Evolutionary conservation across 2,329 filamentous ascomycete genomes (phyloP).

Genomic region (Volutella citrinella): DNA sequence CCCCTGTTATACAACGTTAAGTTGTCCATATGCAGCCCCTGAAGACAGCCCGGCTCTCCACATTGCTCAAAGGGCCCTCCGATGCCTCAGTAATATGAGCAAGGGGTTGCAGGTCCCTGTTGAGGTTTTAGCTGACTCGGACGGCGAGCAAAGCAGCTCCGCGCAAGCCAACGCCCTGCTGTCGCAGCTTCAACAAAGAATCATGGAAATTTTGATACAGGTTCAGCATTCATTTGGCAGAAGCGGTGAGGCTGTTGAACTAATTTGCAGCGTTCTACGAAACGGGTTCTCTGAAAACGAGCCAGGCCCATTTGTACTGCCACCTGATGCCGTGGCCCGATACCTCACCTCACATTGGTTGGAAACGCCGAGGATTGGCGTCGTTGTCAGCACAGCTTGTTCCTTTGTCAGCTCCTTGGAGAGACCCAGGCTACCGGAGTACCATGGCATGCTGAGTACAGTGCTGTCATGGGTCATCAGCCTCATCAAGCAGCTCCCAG

Average conservation of each 20-base stretch:
- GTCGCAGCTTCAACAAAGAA: constrained; percentile 40
- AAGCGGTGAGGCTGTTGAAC: constrained; percentile 67
- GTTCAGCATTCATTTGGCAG: constrained; percentile 51
- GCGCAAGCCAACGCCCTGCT: constrained; percentile 17
- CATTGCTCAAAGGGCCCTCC: constrained; percentile 54
- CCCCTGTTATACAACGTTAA: constrained; percentile 21
- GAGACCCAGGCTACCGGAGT: too few species aligned
- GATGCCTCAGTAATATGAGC: constrained; percentile 68
- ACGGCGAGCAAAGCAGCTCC: constrained; percentile 38
- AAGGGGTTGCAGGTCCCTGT: constrained; percentile 68
- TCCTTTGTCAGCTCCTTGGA: constrained; percentile 64
- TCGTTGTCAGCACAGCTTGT: constrained; percentile 68
- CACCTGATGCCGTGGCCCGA: constrained; percentile 60
- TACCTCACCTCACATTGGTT: constrained; percentile 60
- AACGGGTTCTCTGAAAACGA: constrained; percentile 73
- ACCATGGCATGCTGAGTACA: constrained; percentile 48
- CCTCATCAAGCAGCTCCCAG: constrained; percentile 60
- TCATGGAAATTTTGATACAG: constrained; percentile 46
- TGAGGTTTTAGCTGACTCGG: constrained; percentile 66
- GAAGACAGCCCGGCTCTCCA: constrained; percentile 46
- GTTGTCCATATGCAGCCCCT: constrained; percentile 26
- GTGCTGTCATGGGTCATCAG: constrained; percentile 61
- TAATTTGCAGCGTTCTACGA: constrained; percentile 68
- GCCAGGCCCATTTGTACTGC: constrained; percentile 75
- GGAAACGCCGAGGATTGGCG: constrained; percentile 64